A percentile compares a stretch with the other conserved stretches of the same genome.
These are phyloP conservation scores for Cyberlindnera sargentensis DNA, from an alignment of 805 yeast species.

Conservation along the genomic window DNA sequence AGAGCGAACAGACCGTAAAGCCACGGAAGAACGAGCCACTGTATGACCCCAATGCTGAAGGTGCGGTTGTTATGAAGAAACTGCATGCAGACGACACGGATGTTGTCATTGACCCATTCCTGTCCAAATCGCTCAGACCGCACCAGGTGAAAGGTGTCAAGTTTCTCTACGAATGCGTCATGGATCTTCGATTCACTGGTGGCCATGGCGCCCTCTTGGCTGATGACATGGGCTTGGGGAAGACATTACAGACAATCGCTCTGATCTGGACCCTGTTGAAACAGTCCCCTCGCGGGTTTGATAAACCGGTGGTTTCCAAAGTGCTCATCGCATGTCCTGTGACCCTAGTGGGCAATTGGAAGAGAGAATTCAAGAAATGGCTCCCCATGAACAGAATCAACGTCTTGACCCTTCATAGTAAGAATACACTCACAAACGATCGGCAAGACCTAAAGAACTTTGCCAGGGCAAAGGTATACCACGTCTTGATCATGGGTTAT, in stretches of 20 bases:
- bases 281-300: slow-evolving; percentile 41
- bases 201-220: slow-evolving; percentile 78
- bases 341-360: slow-evolving; percentile 84
- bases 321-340: slow-evolving; percentile 87
- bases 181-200: slow-evolving; percentile 51
- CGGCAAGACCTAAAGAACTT: slow-evolving; percentile 20
- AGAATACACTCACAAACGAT: slow-evolving; percentile 45
- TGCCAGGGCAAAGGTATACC: slow-evolving; percentile 64
- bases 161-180: slow-evolving; percentile 76
- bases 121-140: slow-evolving; percentile 53
- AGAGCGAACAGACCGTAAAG: slow-evolving; percentile 12
- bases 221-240: slow-evolving; percentile 96
- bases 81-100: slow-evolving; percentile 25
- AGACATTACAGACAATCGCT: slow-evolving; percentile 79
- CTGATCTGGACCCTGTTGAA: slow-evolving; percentile 76
- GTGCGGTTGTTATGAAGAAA: slow-evolving; percentile 38
- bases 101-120: slow-evolving; percentile 54
- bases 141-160: slow-evolving; percentile 84
- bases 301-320: slow-evolving; percentile 40
- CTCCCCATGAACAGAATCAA: slow-evolving; percentile 47
- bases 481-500: slow-evolving; percentile 80
- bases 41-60: slow-evolving; percentile 29
- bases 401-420: slow-evolving; percentile 51
- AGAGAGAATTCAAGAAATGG: slow-evolving; percentile 85
- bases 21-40: slow-evolving; percentile 26